These are phyloP conservation scores for Apiotrichum sp. DNA, from an alignment of 1,284 basidiomycete genomes.

Conservation along the genomic window DNA sequence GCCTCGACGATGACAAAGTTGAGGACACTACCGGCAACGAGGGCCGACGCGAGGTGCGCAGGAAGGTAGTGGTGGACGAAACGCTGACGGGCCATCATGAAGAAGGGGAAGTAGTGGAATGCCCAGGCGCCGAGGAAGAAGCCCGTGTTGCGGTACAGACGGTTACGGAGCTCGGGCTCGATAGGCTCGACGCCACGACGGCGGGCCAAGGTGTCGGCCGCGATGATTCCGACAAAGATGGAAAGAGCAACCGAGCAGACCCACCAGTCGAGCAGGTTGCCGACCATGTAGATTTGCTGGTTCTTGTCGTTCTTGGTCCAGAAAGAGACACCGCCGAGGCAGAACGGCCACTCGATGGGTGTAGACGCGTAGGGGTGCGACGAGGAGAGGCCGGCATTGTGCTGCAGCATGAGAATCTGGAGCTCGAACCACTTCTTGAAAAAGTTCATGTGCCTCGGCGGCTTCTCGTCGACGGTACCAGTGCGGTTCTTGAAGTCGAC, in stretches of 20 bases:
- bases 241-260: constrained; percentile 75
- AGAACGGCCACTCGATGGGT: constrained; percentile 97
- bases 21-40: constrained; percentile 84
- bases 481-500: constrained; percentile 57
- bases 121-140: constrained; percentile 94
- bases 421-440: constrained; percentile 92
- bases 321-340: constrained; percentile 91
- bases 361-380: constrained; percentile 91
- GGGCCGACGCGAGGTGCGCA: constrained; percentile 81
- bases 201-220: constrained; percentile 81
- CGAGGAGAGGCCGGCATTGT: constrained; percentile 91
- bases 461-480: constrained; percentile 54
- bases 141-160: constrained; percentile 88
- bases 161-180: constrained; percentile 75
- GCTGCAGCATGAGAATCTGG: constrained; percentile 92
- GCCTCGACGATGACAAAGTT: constrained; percentile 88
- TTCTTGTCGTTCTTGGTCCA: constrained; percentile 83
- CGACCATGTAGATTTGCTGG: constrained; percentile 93
- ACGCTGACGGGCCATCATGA: constrained; percentile 92
- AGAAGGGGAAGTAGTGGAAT: constrained; percentile 96
- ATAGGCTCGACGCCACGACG: constrained; percentile 80
- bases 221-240: constrained; percentile 81
- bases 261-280: constrained; percentile 95
- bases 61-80: constrained; percentile 99
- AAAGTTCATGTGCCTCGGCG: constrained; percentile 77